These are phyloP conservation scores for Xylariaceae sp. DNA, from an alignment of 2,329 filamentous ascomycete species.

Conservation along the genomic window DNA sequence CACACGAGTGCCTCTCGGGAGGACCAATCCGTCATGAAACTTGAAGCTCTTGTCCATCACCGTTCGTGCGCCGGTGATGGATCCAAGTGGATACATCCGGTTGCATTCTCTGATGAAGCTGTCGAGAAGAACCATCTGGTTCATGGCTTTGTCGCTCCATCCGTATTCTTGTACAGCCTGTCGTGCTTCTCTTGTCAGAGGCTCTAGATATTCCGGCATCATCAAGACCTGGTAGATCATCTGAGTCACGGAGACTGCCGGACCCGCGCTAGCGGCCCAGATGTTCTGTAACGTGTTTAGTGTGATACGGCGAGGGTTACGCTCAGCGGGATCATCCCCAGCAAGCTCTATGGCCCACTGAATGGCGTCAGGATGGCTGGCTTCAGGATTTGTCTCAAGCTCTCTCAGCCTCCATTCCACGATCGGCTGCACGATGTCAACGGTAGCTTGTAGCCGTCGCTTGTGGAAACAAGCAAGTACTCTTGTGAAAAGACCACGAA, in stretches of 20 bases:
- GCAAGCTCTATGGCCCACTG: background rate
- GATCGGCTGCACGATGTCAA: background rate
- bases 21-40: slow-evolving; percentile 3
- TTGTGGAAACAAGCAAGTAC: background rate
- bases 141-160: background rate
- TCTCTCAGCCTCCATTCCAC: background rate
- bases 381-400: background rate
- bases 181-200: background rate
- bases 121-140: slow-evolving; percentile 1
- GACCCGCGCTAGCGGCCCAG: slow-evolving; percentile 4
- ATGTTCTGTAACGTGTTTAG: slow-evolving; percentile 3
- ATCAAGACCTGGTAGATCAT: slow-evolving; percentile 5
- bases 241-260: slow-evolving; percentile 1
- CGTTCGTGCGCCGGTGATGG: slow-evolving; percentile 4
- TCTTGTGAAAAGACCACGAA: background rate
- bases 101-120: too few relatives aligned
- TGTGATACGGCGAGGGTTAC: background rate
- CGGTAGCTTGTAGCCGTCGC: background rate
- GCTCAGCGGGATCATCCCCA: background rate
- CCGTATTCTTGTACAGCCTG: background rate
- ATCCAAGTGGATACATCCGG: slow-evolving; percentile 1
- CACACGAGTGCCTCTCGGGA: background rate
- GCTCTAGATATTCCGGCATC: slow-evolving; percentile 1
- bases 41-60: slow-evolving; percentile 1
- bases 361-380: background rate